phyloP scores from a whole-genome alignment of 306 rosid genomes.

The Trifolium subterraneum region DNA sequence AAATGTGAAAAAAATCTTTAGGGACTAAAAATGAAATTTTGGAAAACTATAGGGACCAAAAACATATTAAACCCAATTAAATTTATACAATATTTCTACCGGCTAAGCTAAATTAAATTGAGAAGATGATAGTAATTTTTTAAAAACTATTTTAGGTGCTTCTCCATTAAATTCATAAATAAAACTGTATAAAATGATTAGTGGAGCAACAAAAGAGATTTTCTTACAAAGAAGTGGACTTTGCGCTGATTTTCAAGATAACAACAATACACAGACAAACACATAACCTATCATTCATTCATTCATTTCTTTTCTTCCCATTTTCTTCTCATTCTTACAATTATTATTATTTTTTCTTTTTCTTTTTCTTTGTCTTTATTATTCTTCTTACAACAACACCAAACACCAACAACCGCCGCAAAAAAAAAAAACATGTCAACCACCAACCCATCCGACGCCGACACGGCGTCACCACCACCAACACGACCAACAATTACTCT shows the following conservation, averaged over 20 bases:
- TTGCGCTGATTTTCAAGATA: slow-evolving; percentile 32
- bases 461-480: slow-evolving; percentile 42
- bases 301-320: too few species aligned
- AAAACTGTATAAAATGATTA: neutral
- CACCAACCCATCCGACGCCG: slow-evolving; percentile 10
- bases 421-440: slow-evolving; percentile 48
- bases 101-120: too few species aligned
- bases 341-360: neutral
- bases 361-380: neutral
- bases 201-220: neutral
- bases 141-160: too few species aligned
- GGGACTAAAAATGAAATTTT: too few species aligned
- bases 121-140: too few species aligned
- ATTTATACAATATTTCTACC: too few species aligned
- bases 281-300: neutral
- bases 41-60: too few species aligned
- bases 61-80: too few species aligned
- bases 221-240: slow-evolving; percentile 8
- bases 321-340: neutral
- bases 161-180: too few species aligned
- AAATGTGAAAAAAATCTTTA: too few species aligned
- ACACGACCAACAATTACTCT: slow-evolving; percentile 78
- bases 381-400: neutral
- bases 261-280: neutral
- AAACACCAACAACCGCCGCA: neutral